Percentiles rank a stretch among this genome's conserved stretches.
Conservation (phyloP, 2,329 filamentous ascomycete genomes). For the Hypoxylon sp. region DNA sequence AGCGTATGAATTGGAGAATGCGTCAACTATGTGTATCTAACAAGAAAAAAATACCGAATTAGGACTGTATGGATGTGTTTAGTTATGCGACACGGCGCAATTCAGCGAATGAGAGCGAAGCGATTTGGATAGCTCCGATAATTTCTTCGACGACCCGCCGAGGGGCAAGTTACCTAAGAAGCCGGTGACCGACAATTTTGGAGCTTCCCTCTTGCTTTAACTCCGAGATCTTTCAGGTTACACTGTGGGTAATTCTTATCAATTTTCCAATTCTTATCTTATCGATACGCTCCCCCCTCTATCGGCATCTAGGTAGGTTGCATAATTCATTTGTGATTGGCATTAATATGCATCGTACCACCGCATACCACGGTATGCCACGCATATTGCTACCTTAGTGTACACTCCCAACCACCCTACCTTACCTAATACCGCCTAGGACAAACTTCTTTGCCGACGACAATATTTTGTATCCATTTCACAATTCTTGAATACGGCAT, state of each 20-base stretch:
- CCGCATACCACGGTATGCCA: conserved; percentile 1
- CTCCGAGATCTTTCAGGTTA: conserved; percentile 39
- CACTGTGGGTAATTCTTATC: conserved; percentile 13
- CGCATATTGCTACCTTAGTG: neutral
- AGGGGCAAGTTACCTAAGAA: conserved; percentile 29
- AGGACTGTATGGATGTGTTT: conserved; percentile 19
- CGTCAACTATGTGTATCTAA: conserved; percentile 34
- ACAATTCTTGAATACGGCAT: conserved; percentile 16
- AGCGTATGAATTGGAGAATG: conserved; percentile 16
- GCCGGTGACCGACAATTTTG: conserved; percentile 32
- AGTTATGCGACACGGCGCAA: conserved; percentile 38
- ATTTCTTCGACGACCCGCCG: conserved; percentile 37
- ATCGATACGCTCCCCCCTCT: conserved; percentile 10
- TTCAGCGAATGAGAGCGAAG: conserved; percentile 35
- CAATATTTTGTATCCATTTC: conserved; percentile 30
- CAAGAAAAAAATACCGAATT: conserved; percentile 37
- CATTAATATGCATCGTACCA: conserved; percentile 23
- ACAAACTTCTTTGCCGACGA: conserved; percentile 28
- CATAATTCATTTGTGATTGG: conserved; percentile 11
- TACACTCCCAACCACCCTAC: conserved; percentile 16
- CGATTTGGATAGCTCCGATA: conserved; percentile 50
- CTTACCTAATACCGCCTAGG: conserved; percentile 39
- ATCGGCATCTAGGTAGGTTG: conserved; percentile 11
- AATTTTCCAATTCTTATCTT: conserved; percentile 4
- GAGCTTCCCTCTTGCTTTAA: conserved; percentile 30